phyloP scores from a whole-genome alignment of 2,329 filamentous ascomycete genomes.

The Hymenoscyphus infarciens region DNA sequence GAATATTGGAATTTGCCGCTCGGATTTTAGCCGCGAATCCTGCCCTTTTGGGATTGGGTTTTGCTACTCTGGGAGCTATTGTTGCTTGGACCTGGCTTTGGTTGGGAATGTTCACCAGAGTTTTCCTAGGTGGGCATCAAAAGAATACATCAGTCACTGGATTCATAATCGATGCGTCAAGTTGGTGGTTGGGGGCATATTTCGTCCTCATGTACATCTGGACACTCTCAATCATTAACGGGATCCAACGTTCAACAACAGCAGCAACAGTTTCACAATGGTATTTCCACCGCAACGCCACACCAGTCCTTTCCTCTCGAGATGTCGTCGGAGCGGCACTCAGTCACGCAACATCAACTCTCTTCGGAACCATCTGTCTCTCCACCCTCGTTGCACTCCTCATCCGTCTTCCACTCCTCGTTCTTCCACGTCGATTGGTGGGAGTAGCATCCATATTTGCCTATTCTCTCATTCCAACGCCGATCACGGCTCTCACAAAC shows the following conservation, averaged over 20 bases:
- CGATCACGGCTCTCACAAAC: constrained; percentile 82
- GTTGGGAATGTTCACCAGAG: constrained; percentile 92
- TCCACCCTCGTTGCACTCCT: constrained; percentile 78
- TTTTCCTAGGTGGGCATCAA: constrained; percentile 84
- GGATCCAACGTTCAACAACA: constrained; percentile 85
- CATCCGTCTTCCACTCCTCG: constrained; percentile 77
- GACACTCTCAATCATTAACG: constrained; percentile 83
- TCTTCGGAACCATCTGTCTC: constrained; percentile 89
- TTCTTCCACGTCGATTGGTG: constrained; percentile 70
- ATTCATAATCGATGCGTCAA: constrained; percentile 82
- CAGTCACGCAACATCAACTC: constrained; percentile 74
- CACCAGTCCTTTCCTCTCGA: constrained; percentile 70
- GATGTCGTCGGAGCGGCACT: constrained; percentile 83
- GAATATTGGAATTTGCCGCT: constrained; percentile 88
- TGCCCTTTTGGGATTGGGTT: constrained; percentile 77
- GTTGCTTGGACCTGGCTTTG: constrained; percentile 93
- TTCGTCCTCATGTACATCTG: constrained; percentile 95
- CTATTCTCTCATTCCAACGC: constrained; percentile 79
- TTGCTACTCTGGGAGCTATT: constrained; percentile 69
- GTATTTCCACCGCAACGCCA: constrained; percentile 93
- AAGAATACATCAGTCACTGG: constrained; percentile 57
- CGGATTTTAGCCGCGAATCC: constrained; percentile 83
- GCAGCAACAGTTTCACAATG: constrained; percentile 96
- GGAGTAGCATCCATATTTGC: constrained; percentile 64
- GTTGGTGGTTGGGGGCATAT: constrained; percentile 91